Percentiles rank a stretch among this genome's conserved stretches.
Evolutionary conservation across 768 basidiomycete species (phyloP).

Genomic region (Tremella yokohamensis): DNA sequence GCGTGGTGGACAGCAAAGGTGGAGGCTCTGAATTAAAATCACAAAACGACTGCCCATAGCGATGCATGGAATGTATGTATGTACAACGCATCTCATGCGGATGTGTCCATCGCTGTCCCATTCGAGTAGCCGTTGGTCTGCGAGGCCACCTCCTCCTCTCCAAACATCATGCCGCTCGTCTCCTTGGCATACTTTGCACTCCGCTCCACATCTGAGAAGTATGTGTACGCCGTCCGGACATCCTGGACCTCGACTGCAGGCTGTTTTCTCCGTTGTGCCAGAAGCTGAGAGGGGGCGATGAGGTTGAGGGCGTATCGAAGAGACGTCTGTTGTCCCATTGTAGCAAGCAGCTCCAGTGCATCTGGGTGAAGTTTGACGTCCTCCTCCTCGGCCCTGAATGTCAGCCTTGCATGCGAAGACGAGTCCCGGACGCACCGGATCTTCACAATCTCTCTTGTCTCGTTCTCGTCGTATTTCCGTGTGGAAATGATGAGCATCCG

Average conservation of each 20-base stretch:
- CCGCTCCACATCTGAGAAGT: constrained; percentile 50
- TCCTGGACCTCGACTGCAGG: constrained; percentile 81
- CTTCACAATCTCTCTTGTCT: constrained; percentile 85
- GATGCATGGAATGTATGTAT: too few species aligned
- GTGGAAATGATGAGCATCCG: constrained; percentile 95
- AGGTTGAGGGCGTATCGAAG: constrained; percentile 90
- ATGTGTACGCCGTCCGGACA: constrained; percentile 70
- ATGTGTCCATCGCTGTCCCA: constrained; percentile 26
- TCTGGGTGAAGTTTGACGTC: constrained; percentile 76
- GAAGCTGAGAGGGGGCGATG: constrained; percentile 84
- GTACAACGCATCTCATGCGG: constrained; percentile 6
- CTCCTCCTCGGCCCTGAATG: constrained; percentile 79
- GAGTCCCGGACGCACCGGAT: constrained; percentile 63
- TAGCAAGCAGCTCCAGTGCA: constrained; percentile 73
- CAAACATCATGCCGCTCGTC: constrained; percentile 52
- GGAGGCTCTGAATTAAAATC: too few species aligned
- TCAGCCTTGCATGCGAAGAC: background rate
- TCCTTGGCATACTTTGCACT: constrained; percentile 49
- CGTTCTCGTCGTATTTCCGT: constrained; percentile 73
- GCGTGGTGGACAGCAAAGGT: too few species aligned
- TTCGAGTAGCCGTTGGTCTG: constrained; percentile 8
- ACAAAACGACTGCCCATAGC: too few species aligned
- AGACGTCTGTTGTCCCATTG: constrained; percentile 84
- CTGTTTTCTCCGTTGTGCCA: constrained; percentile 73
- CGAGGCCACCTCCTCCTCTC: constrained; percentile 39